A percentile compares a stretch with the other conserved stretches of the same genome.
Evolutionary conservation across 192 early-diverging fungal genomes (phyloP).

Genomic region (Linnemannia schmuckeri): DNA sequence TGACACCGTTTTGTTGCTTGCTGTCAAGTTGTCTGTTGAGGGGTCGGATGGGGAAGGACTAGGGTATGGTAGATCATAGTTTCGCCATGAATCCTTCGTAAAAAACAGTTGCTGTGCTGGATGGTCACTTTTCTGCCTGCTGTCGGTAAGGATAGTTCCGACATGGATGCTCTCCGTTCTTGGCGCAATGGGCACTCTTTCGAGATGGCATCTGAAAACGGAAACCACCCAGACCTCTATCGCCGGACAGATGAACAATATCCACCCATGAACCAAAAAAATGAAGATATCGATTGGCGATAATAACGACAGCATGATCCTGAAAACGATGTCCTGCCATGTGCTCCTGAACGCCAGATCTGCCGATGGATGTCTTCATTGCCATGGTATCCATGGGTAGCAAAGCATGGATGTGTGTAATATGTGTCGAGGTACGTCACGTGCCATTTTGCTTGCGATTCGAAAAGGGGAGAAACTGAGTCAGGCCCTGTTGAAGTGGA

Average conservation of each 20-base stretch:
- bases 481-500: neutral
- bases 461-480: conserved; percentile 40
- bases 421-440: conserved; percentile 12
- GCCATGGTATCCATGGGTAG: conserved; percentile 3
- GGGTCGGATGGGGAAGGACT: neutral
- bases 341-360: neutral
- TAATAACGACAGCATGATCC: neutral
- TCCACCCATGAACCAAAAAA: neutral
- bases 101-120: neutral
- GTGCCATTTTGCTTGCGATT: conserved; percentile 52
- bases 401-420: neutral
- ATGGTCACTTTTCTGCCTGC: neutral
- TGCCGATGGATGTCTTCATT: conserved; percentile 25
- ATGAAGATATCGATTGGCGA: neutral
- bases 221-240: neutral
- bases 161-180: neutral
- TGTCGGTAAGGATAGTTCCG: neutral
- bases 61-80: conserved; percentile 23
- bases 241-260: neutral
- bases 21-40: neutral
- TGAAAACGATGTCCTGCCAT: neutral
- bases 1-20: neutral
- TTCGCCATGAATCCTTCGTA: conserved; percentile 26
- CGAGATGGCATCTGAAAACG: neutral
- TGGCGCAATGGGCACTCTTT: neutral